A percentile compares a stretch with the other conserved stretches of the same genome.
These are phyloP conservation scores for Cordyceps cicadae DNA, from an alignment of 2,329 filamentous ascomycete genomes.

Conservation along the genomic window DNA sequence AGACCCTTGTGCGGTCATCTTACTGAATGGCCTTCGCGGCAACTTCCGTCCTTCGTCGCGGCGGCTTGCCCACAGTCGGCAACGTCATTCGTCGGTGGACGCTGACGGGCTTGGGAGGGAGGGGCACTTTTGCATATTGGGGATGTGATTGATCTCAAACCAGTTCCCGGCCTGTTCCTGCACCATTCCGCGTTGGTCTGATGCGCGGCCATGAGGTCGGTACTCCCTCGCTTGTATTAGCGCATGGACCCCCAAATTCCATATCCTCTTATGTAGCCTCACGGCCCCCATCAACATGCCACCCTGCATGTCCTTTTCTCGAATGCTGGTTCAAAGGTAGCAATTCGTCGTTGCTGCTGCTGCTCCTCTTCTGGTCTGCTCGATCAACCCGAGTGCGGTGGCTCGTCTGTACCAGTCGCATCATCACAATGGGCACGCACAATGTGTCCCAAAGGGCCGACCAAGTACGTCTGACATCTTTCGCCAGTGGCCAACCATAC, in stretches of 20 bases:
- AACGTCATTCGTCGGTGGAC: background rate
- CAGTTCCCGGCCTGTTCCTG: background rate
- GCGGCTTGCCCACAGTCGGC: background rate
- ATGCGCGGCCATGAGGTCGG: background rate
- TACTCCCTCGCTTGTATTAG: background rate
- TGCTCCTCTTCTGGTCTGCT: background rate
- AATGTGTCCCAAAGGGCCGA: slow-evolving; percentile 12
- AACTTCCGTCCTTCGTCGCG: background rate
- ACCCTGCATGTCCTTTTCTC: background rate
- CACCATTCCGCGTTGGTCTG: background rate
- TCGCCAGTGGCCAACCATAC: background rate
- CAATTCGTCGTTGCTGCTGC: background rate
- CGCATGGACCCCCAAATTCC: background rate
- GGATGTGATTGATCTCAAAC: background rate
- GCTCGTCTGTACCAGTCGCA: background rate
- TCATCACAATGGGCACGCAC: slow-evolving; percentile 12
- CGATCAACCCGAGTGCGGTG: background rate
- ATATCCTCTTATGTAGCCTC: background rate
- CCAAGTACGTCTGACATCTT: slow-evolving; percentile 1
- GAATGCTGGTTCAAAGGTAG: background rate
- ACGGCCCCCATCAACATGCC: background rate
- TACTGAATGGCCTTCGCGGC: background rate
- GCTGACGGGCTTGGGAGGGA: slow-evolving; percentile 7
- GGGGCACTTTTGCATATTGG: background rate
- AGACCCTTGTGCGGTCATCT: background rate